Base-by-base conservation (phyloP, 495 filamentous ascomycete species). In the Penicillium paxilli region DNA sequence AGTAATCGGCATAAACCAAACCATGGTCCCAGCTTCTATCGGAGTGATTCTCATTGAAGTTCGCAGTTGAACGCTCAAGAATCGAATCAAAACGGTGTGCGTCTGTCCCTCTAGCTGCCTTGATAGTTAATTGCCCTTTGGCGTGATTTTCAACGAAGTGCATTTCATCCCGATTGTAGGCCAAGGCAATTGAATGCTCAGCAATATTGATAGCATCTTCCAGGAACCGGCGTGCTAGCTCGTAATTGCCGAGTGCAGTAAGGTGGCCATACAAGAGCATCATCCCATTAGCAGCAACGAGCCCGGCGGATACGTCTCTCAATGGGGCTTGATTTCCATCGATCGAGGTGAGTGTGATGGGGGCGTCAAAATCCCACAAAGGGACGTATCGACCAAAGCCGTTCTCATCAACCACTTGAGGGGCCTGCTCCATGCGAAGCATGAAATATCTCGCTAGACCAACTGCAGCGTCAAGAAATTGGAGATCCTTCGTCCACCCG, bases 1-100 rank as follows among this genome's bases (percentile, higher is more conserved):
- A 79, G 52, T 78, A 79, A 57, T 77, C 74, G 0, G 68, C 76
- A 65, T 79, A 79, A 12, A 78, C 76, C 7, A 79, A 51, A 32
- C 73, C 76, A 38, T 68, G 68, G 44, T 74, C 55, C 41, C 70
- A 66, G 26, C 72, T 64, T 2, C 51, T 47, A 37, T 66, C 61
- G 32, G 30, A 10, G n/a, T 32, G 30, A 32, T 32, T 14, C 2
- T 32, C 11, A 12, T 32, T 32, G n/a, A 32, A 32, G 30, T 32
- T 32, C 30, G 30, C 30, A 4, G 30, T 32, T 12, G 30, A 32
- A 2, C 30, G 11, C 8, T 32, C 30, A 10, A 32, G n/a, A 2
- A 32, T 32, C 11, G 8, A 10, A 32, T 32, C 30, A 32, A 32
- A 32, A 4, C 2, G n/a, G 11, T 1, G 1, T 2, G 11, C 30